phyloP scores from a whole-genome alignment of 306 rosid species.

The Castanopsis chinensis region DNA sequence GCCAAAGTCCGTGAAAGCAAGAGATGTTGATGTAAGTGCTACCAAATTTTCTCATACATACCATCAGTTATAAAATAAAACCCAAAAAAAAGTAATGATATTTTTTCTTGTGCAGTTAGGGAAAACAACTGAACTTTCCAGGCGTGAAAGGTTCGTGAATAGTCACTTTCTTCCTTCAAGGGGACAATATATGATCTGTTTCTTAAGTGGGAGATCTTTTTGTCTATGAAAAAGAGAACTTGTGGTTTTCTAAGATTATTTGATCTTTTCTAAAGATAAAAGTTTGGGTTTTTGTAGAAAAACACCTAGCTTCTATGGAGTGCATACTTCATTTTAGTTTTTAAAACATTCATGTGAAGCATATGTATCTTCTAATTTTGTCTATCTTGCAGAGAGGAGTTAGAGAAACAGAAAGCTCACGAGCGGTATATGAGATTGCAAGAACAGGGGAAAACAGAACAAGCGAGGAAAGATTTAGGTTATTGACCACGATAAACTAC shows the following conservation, averaged over 20 bases:
- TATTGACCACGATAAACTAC: constrained; percentile 14
- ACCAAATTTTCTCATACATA: neutral
- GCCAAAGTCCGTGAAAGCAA: constrained; percentile 70
- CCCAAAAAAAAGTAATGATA: constrained; percentile 9
- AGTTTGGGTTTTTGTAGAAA: neutral
- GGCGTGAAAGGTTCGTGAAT: constrained; percentile 82
- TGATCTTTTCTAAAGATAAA: neutral
- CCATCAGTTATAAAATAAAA: constrained; percentile 3
- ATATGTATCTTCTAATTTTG: neutral
- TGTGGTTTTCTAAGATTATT: neutral
- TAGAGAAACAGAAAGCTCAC: constrained; percentile 85
- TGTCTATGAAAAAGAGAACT: neutral
- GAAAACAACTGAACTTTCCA: constrained; percentile 85
- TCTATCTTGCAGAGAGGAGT: constrained; percentile 62
- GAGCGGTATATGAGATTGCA: constrained; percentile 85
- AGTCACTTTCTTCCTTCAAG: constrained; percentile 18
- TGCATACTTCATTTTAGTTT: neutral
- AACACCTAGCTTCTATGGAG: neutral
- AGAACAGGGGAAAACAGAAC: constrained; percentile 95
- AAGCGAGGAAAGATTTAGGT: constrained; percentile 92
- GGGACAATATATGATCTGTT: neutral
- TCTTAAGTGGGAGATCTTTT: neutral
- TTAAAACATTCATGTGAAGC: neutral
- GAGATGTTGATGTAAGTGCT: constrained; percentile 70
- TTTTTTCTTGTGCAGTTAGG: constrained; percentile 45